Conservation (phyloP, 1,284 basidiomycete species). For the Cutaneotrichosporon curvatum region DNA sequence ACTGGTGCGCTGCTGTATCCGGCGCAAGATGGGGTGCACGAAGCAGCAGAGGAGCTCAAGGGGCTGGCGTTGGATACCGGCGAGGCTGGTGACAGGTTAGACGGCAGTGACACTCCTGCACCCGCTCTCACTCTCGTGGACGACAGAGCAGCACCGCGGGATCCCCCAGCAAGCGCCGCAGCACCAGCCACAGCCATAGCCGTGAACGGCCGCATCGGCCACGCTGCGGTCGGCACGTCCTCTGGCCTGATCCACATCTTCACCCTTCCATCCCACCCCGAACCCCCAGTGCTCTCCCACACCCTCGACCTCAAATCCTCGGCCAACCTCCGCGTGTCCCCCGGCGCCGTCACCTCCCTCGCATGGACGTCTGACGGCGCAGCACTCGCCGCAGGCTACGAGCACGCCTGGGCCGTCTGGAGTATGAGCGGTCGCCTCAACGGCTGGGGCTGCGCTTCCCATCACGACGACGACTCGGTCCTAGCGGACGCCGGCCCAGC, state of each 20-base stretch:
- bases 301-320: constrained; percentile 24
- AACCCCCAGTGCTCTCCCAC: constrained; percentile 24
- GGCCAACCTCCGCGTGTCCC: constrained; percentile 43
- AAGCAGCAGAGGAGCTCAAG: no score
- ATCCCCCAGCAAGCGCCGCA: neutral
- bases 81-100: no score
- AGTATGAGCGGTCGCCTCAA: constrained; percentile 78
- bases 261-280: constrained; percentile 42
- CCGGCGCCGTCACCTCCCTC: constrained; percentile 67
- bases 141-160: neutral
- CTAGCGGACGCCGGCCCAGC: no score
- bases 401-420: constrained; percentile 82
- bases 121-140: no score
- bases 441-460: constrained; percentile 57
- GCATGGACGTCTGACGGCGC: constrained; percentile 95
- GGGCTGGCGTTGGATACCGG: no score
- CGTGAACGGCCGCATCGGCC: constrained; percentile 75
- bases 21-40: no score
- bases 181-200: constrained; percentile 52
- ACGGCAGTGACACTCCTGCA: no score
- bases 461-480: constrained; percentile 42
- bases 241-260: constrained; percentile 54
- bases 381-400: constrained; percentile 92
- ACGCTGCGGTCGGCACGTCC: constrained; percentile 72
- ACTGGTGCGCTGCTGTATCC: constrained; percentile 2